Evolutionary conservation across 257 asterid genomes (phyloP).

Genomic region (Salvia hispanica): DNA sequence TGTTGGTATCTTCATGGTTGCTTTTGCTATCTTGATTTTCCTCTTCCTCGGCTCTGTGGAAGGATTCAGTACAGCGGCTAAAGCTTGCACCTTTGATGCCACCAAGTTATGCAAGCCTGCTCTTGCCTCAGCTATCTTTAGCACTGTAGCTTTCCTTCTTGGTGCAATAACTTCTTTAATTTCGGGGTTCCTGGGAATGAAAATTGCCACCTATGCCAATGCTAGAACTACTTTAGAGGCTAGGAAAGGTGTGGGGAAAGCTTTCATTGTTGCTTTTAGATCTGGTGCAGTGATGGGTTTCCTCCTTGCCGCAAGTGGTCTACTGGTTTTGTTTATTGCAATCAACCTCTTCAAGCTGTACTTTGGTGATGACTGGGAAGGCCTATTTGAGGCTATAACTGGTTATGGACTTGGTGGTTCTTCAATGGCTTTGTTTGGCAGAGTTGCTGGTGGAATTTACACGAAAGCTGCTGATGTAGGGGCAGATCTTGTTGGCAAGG

Average conservation of each 20-base stretch:
- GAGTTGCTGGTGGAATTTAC: conserved; percentile 60
- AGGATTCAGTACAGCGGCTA: conserved; percentile 48
- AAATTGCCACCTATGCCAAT: conserved; percentile 56
- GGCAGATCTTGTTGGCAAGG: conserved; percentile 59
- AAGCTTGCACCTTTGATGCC: conserved; percentile 50
- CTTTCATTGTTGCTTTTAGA: conserved; percentile 47
- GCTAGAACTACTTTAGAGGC: conserved; percentile 55
- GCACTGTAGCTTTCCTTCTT: conserved; percentile 47
- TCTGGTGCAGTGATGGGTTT: conserved; percentile 60
- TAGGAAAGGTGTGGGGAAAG: conserved; percentile 52
- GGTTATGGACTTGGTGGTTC: conserved; percentile 65
- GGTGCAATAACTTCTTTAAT: conserved; percentile 53
- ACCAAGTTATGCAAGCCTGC: conserved; percentile 53
- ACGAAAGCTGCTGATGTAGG: conserved; percentile 63
- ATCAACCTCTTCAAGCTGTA: conserved; percentile 49
- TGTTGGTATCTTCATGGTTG: conserved; percentile 54
- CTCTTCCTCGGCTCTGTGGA: conserved; percentile 58
- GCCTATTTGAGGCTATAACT: conserved; percentile 54
- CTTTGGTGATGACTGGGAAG: conserved; percentile 58
- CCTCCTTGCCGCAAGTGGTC: conserved; percentile 61
- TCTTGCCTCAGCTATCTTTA: conserved; percentile 50
- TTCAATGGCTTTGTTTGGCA: conserved; percentile 58
- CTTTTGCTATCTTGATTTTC: conserved; percentile 50
- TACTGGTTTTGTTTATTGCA: conserved; percentile 44
- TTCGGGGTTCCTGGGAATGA: conserved; percentile 61